Evolutionary conservation across 176 grass and related monocot genomes (phyloP), one percentile per base, ranked within the genome.

Genomic region (Microstegium vimineum): DNA sequence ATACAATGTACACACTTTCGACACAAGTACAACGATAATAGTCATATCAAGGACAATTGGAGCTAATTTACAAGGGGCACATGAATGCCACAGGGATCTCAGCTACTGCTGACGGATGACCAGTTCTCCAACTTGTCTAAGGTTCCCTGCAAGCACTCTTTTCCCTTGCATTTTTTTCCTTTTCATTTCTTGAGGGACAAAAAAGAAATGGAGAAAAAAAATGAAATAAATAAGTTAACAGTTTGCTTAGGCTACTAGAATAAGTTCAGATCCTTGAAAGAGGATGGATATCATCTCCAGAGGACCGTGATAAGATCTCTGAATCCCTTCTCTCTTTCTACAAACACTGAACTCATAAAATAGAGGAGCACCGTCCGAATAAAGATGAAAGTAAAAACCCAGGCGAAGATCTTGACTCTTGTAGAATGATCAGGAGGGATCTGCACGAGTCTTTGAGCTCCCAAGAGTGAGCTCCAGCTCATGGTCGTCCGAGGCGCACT

Each of bases 401-500:
- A 82, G 83, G 45, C 5, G 32, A 73, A 31, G 73, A 13, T n/a
- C 40, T 43, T 16, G 4, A 31, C 5, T 65, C 70, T 46, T 56
- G 77, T 2, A 67, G 28, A 36, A 73, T 34, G 5, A 86, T 90
- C 83, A 90, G 73, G 83, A 90, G 3, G 59, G 79, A 40, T 90
- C 88, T 0, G 78, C 88, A 37, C 88, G 91, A 73, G 81, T 91
- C 65, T 64, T 89, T 12, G 95, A 94, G 43, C 69, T 91, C 46
- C 95, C 95, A 73, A 98, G 95, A 23, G 95, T 98, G 79, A 98
- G 95, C 75, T 98, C 95, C 23, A 98, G 86, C 40, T 98, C 92
- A 3, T 98, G 86, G 34, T 98, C 92, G 10, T 98, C 95, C 0
- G 95, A 94, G 28, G 45, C 90, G 25, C 73, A 94, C 20, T 93